phyloP scores from a whole-genome alignment of 1,284 basidiomycete genomes.

The Irpex lacteus region DNA sequence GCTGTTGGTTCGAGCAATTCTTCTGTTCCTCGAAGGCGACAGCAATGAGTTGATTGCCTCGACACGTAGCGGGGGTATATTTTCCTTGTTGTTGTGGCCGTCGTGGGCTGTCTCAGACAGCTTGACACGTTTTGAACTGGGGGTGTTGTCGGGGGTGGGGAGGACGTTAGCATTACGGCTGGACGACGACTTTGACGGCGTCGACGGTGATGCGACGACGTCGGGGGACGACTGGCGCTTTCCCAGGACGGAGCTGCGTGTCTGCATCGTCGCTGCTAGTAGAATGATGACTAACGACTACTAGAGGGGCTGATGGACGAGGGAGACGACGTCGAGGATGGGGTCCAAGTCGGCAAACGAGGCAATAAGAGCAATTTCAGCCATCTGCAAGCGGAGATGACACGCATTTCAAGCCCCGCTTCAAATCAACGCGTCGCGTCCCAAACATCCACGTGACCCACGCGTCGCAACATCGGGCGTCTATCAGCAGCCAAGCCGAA shows the following conservation, averaged over 20 bases:
- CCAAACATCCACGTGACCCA: conserved; percentile 22
- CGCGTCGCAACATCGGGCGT: conserved; percentile 21
- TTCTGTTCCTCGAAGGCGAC: conserved; percentile 30
- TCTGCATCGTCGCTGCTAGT: conserved; percentile 18
- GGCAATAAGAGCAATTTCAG: conserved; percentile 7
- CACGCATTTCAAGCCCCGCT: conserved; percentile 30
- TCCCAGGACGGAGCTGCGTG: conserved; percentile 52
- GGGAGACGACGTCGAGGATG: conserved; percentile 9
- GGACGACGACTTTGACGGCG: conserved; percentile 17
- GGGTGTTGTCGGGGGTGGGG: conserved; percentile 59
- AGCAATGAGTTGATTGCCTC: conserved; percentile 31
- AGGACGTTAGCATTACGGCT: conserved; percentile 22
- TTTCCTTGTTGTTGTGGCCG: conserved; percentile 69
- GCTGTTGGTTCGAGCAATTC: conserved; percentile 46
- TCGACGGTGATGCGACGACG: conserved; percentile 13
- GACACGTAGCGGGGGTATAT: conserved; percentile 57
- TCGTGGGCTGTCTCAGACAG: conserved; percentile 44
- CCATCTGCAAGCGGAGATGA: conserved; percentile 24
- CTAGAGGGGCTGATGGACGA: conserved; percentile 14
- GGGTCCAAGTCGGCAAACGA: conserved; percentile 6
- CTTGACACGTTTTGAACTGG: conserved; percentile 61
- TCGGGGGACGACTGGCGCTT: conserved; percentile 43
- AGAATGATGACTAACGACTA: neutral
- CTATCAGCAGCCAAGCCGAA: neutral
- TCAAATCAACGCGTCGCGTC: conserved; percentile 28